phyloP scores from a whole-genome alignment of 2,329 filamentous ascomycete species.

The Lasiodiplodia theobromae region DNA sequence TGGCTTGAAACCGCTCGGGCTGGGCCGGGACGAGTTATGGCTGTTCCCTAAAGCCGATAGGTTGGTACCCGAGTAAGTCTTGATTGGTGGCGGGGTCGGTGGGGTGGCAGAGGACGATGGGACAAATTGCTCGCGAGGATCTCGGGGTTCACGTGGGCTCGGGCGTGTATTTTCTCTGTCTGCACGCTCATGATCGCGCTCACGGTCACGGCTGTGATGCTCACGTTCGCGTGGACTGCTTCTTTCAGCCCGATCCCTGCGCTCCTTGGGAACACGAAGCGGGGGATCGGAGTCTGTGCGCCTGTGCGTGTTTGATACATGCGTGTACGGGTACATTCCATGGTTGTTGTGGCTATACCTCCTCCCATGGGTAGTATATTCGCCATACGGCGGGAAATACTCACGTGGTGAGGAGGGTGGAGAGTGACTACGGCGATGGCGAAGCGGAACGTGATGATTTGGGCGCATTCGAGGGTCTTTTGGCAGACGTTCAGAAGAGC shows the following conservation, averaged over 20 bases:
- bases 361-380: conserved; percentile 39
- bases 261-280: conserved; percentile 6
- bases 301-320: conserved; percentile 16
- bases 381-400: conserved; percentile 46
- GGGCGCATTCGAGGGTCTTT: conserved; percentile 3
- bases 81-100: conserved; percentile 27
- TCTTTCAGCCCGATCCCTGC: conserved; percentile 1
- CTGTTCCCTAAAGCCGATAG: conserved; percentile 33
- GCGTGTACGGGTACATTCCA: conserved; percentile 10
- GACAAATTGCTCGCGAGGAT: conserved; percentile 1
- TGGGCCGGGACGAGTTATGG: conserved; percentile 16
- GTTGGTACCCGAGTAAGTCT: conserved; percentile 28
- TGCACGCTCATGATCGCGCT: conserved; percentile 4
- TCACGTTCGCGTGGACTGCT: conserved; percentile 13
- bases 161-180: conserved; percentile 7
- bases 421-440: conserved; percentile 53
- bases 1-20: conserved; percentile 48
- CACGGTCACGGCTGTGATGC: conserved; percentile 16
- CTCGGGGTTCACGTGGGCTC: conserved; percentile 3
- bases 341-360: conserved; percentile 23
- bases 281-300: conserved; percentile 23
- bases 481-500: conserved; percentile 1
- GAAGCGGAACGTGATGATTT: conserved; percentile 40
- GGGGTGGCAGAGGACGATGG: not conserved
- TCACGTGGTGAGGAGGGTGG: conserved; percentile 48